Conservation (phyloP, 2,329 filamentous ascomycete genomes). For the Aspergillus calidoustus region DNA sequence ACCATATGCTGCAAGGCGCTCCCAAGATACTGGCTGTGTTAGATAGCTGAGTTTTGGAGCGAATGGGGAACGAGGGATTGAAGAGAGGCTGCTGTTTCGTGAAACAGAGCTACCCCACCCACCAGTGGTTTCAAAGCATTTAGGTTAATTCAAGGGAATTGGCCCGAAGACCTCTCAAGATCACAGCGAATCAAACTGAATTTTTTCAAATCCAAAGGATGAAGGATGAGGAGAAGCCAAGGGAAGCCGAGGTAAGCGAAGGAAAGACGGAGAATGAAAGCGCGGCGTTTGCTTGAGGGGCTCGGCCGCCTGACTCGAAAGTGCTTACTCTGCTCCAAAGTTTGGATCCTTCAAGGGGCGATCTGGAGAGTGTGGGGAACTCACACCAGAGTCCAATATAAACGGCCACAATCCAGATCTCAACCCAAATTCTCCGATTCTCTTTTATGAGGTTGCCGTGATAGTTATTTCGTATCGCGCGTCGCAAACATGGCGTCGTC, state of each 20-base stretch:
- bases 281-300: neutral
- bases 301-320: neutral
- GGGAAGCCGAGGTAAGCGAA: neutral
- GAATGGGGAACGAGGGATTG: neutral
- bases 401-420: neutral
- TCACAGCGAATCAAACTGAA: neutral
- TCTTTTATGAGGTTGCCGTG: neutral
- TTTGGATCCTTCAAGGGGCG: neutral
- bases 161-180: neutral
- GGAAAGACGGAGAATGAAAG: neutral
- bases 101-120: neutral
- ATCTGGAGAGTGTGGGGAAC: neutral
- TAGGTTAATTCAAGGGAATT: neutral
- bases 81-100: neutral
- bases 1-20: neutral
- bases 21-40: neutral
- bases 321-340: neutral
- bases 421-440: neutral
- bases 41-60: neutral
- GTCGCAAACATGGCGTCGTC: neutral
- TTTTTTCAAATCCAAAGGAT: neutral
- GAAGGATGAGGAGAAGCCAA: neutral
- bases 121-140: neutral
- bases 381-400: neutral
- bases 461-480: neutral